Base-by-base conservation (phyloP, 805 yeast species). In the Yarrowia hollandica region DNA sequence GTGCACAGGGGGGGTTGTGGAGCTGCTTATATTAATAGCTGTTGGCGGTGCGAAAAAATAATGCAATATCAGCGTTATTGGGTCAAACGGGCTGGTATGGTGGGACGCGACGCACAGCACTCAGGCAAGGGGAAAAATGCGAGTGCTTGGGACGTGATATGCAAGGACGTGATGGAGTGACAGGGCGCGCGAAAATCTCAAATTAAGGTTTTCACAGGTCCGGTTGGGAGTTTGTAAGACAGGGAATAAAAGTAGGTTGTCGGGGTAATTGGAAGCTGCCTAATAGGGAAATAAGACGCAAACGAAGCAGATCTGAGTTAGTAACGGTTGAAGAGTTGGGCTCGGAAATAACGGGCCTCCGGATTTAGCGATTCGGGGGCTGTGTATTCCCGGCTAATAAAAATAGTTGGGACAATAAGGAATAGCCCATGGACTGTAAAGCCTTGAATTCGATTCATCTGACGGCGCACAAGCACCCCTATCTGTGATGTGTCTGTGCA, bases 81-180 rank as follows among this genome's bases (percentile, higher is more conserved):
- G 39, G 22, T 19, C 28, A 44, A 44, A 30, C 54, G 55, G 55
- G 55, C 55, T 48, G 55, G 55, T 31, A 14, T 22, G 55, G 55
- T 48, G 55, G 55, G 55, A 48, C 55, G 55, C 55, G 55, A 48
- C 55, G 55, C 39, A 48, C 55, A 33, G 55, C 55, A 48, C 39
- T 22, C 55, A 48, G 39, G 55, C 55, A 48, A 48, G 55, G 55
- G 39, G 38, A 28, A 44, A n/a, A 42, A 15, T 18, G 48, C 35
- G 52, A 11, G 55, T 31, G 30, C n/a, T 6, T 33, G 38, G 55
- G 55, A 48, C 39, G 55, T 48, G 55, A 44, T 41, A 41, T 41
- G 48, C 48, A 41, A 39, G 48, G 48, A 41, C 54, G 54, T 44
- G 34, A 42, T 26, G 37, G 37, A 30, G 25, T 30, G 37, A 44